Evolutionary conservation across 176 grass and related monocot genomes (phyloP).

Genomic region (Juncus effusus): DNA sequence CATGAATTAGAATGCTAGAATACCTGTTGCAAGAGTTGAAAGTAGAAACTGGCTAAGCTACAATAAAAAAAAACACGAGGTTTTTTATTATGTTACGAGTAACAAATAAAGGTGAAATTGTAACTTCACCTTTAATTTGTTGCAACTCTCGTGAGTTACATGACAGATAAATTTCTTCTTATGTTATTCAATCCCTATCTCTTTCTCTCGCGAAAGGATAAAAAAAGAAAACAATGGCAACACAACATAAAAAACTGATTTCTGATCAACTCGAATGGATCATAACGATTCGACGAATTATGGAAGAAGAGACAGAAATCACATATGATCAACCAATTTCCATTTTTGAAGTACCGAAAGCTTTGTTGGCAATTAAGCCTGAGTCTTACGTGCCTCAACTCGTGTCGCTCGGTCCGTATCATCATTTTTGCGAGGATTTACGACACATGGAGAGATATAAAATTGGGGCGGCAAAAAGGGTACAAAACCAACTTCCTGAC

Average conservation of each 20-base stretch:
- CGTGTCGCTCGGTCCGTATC: constrained; percentile 67
- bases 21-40: too few species aligned
- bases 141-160: constrained; percentile 19
- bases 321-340: constrained; percentile 40
- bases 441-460: constrained; percentile 82
- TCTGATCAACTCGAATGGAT: constrained; percentile 71
- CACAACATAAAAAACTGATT: constrained; percentile 10
- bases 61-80: too few species aligned
- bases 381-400: constrained; percentile 65
- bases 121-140: neutral
- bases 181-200: neutral
- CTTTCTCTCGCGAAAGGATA: neutral
- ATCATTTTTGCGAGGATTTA: constrained; percentile 55
- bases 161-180: constrained; percentile 1
- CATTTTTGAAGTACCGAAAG: constrained; percentile 61
- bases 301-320: constrained; percentile 52
- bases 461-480: constrained; percentile 49
- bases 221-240: constrained; percentile 19
- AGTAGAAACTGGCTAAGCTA: too few species aligned
- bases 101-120: too few species aligned
- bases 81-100: too few species aligned
- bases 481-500: constrained; percentile 30
- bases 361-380: constrained; percentile 41
- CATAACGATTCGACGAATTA: constrained; percentile 30
- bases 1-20: too few species aligned